Base-by-base conservation (phyloP, 768 basidiomycete genomes). In the Tubosaeta brunneosetosa region DNA sequence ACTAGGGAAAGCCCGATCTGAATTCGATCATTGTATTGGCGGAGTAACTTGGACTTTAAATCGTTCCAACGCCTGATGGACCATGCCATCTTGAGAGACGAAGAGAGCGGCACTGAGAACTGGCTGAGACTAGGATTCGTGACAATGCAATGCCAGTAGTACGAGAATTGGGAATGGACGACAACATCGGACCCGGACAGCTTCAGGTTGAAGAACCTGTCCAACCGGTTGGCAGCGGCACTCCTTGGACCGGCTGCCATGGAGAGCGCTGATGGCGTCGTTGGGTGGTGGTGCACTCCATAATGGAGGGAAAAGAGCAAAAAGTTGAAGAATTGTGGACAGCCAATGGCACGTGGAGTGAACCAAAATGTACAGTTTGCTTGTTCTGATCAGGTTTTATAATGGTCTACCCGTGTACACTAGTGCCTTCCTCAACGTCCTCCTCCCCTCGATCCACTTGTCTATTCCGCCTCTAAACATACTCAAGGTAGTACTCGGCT, bases 321-420 rank as follows among this genome's bases (percentile, higher is more conserved):
- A 47, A 36, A 44, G 44, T 6, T n/a, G 27, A 56, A 53, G 19
- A 11, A 44, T 19, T 59, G 51, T 55, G 41, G 60, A 53, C 52
- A 43, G 43, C 44, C 11, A 38, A n/a, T 16, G 46, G 49, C 67
- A 69, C 65, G 65, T 67, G 62, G 57, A 51, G 14, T 13, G 52
- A 50, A 52, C 61, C 49, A 65, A 65, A 60, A 52, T n/a, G 66
- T 66, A 43, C 49, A 52, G 58, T 55, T 66, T 53, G 55, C 61
- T 56, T 44, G 59, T 62, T 53, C 59, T 55, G 53, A 58, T 62
- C 55, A 62, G 50, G 52, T 56, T 62, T 60, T 69, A 69, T 67
- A 62, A 65, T 69, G 59, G 41, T 44, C 44, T 56, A 41, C 19
- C 49, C 49, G 50, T 56, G 47, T 36, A 42, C 57, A 36, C 42